These are phyloP conservation scores for Carnegiea gigantea DNA, from an alignment of 179 eudicot genomes.

Conservation along the genomic window DNA sequence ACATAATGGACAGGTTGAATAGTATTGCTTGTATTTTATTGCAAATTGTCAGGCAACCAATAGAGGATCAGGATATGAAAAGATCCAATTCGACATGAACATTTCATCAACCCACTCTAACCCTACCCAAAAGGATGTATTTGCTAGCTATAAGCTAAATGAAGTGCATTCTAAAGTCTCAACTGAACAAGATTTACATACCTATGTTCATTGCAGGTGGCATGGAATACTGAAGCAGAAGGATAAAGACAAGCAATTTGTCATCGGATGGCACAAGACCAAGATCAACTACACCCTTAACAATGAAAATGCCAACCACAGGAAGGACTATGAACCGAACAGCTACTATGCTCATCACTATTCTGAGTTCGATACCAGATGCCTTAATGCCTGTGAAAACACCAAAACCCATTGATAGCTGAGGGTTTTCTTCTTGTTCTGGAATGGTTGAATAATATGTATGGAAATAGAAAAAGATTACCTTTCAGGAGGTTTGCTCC, in stretches of 20 bases:
- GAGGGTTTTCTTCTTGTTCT: too few relatives aligned
- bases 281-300: slow-evolving; percentile 21
- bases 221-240: slow-evolving; percentile 5
- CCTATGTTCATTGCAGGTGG: slow-evolving; percentile 12
- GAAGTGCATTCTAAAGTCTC: too few relatives aligned
- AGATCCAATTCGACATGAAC: too few relatives aligned
- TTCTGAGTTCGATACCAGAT: slow-evolving; percentile 26
- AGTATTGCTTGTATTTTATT: too few relatives aligned
- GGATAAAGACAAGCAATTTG: slow-evolving; percentile 5
- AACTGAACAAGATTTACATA: neutral
- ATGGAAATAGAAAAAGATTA: slow-evolving; percentile 6
- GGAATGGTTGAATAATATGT: too few relatives aligned
- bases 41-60: too few relatives aligned
- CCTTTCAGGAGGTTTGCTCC: slow-evolving; percentile 42
- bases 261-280: slow-evolving; percentile 26
- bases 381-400: slow-evolving; percentile 26
- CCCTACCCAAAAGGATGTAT: too few relatives aligned
- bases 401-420: neutral
- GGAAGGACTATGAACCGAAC: slow-evolving; percentile 35
- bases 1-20: too few relatives aligned
- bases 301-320: slow-evolving; percentile 28
- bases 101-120: too few relatives aligned
- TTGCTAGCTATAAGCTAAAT: too few relatives aligned
- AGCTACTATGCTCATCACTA: slow-evolving; percentile 30
- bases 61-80: too few relatives aligned